A percentile compares a stretch with the other conserved stretches of the same genome.
Conservation (phyloP, 352 stramenopile genomes). For the Phytophthora cajani region DNA sequence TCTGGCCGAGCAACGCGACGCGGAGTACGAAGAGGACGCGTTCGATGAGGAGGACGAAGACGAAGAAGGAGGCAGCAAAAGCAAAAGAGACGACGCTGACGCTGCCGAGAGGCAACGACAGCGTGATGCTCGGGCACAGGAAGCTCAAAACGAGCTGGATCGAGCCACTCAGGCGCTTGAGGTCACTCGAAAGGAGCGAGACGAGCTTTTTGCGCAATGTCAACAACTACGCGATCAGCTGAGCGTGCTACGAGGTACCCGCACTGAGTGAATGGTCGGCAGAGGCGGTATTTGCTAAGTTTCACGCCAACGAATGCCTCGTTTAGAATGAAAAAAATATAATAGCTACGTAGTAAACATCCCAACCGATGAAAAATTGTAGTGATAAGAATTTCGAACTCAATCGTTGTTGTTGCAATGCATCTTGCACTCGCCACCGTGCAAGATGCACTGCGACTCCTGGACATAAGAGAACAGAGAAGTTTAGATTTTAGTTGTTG, state of each 20-base stretch:
- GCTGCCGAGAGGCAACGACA: conserved; percentile 20
- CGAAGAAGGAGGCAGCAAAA: conserved; percentile 4
- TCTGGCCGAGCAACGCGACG: conserved; percentile 58
- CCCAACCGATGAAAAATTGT: too few species aligned
- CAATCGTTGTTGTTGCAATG: too few species aligned
- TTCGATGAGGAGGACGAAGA: conserved; percentile 37
- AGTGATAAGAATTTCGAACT: too few species aligned
- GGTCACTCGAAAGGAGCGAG: conserved; percentile 54
- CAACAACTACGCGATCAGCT: conserved; percentile 63
- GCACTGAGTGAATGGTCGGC: neutral
- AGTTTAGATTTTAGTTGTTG: too few species aligned
- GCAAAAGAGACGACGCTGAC: conserved; percentile 17
- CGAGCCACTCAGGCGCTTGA: conserved; percentile 42
- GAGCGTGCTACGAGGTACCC: neutral
- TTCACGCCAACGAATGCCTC: too few species aligned
- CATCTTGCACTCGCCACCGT: too few species aligned
- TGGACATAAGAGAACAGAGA: too few species aligned
- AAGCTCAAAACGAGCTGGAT: conserved; percentile 37
- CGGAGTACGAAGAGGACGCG: conserved; percentile 34
- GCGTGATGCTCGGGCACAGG: conserved; percentile 22
- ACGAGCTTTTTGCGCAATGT: conserved; percentile 71
- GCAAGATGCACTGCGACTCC: too few species aligned
- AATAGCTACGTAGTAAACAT: too few species aligned
- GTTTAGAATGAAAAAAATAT: too few species aligned
- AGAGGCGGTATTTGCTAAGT: too few species aligned